Evolutionary conservation across 345 rosid genomes (phyloP).

Genomic region (Anacardium occidentale): DNA sequence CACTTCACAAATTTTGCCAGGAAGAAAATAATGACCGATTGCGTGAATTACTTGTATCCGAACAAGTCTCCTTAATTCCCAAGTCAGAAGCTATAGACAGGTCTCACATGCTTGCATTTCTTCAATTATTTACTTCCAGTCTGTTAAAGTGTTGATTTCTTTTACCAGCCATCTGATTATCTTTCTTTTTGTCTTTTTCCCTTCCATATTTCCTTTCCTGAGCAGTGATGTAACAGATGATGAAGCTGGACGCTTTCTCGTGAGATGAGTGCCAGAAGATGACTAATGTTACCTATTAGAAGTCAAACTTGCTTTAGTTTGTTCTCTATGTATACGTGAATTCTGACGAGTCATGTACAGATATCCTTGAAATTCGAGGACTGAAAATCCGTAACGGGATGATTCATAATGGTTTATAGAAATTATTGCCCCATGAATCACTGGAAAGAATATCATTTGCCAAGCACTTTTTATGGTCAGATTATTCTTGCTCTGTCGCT

Average conservation of each 20-base stretch:
- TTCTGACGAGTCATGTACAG: neutral
- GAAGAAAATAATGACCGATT: constrained; percentile 40
- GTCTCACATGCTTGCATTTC: constrained; percentile 29
- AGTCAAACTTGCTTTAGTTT: neutral
- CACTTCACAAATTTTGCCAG: constrained; percentile 39
- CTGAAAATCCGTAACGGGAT: neutral
- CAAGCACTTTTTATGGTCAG: no score
- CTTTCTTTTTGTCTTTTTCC: no score
- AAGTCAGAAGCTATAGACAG: constrained; percentile 87
- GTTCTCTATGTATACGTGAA: neutral
- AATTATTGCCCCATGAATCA: no score
- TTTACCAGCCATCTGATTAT: constrained; percentile 11
- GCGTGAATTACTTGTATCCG: constrained; percentile 45
- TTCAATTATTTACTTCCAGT: neutral
- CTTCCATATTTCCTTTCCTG: constrained; percentile 2
- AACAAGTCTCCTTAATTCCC: constrained; percentile 57
- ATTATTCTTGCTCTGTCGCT: no score
- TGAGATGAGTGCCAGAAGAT: constrained; percentile 36
- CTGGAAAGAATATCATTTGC: no score
- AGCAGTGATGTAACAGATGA: constrained; percentile 70
- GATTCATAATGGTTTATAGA: no score
- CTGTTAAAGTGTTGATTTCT: neutral
- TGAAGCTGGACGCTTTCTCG: constrained; percentile 47
- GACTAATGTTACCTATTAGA: constrained; percentile 2
- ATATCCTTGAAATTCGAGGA: neutral